These are phyloP conservation scores for Diaporthe sp. DNA, from an alignment of 2,329 filamentous ascomycete species.

Conservation along the genomic window DNA sequence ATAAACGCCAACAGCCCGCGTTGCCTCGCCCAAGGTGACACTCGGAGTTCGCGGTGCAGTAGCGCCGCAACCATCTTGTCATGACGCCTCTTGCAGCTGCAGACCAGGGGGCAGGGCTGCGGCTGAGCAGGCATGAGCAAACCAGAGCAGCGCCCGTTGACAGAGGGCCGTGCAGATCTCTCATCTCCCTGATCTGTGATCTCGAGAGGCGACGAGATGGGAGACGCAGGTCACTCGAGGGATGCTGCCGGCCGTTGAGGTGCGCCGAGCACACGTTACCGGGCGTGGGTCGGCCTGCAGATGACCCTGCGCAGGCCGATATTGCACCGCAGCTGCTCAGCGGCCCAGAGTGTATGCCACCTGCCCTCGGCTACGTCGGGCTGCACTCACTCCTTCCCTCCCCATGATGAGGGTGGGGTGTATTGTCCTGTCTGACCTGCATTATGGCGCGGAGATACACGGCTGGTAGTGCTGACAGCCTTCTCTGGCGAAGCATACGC, in stretches of 20 bases:
- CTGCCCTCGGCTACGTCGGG: background rate
- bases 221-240: background rate
- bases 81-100: slow-evolving; percentile 15
- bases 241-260: background rate
- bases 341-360: background rate
- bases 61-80: slow-evolving; percentile 20
- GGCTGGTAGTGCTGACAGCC: slow-evolving; percentile 26
- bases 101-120: slow-evolving; percentile 9
- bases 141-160: background rate
- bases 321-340: background rate
- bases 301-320: background rate
- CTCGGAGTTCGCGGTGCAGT: slow-evolving; percentile 33
- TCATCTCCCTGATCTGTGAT: slow-evolving; percentile 6
- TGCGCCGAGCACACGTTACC: slow-evolving; percentile 2
- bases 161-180: background rate
- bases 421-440: slow-evolving; percentile 19
- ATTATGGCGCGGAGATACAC: slow-evolving; percentile 10
- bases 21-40: slow-evolving; percentile 6
- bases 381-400: background rate
- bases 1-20: slow-evolving; percentile 1
- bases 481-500: slow-evolving; percentile 10
- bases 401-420: background rate
- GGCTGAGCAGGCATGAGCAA: slow-evolving; percentile 1
- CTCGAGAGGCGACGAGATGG: background rate
- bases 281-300: slow-evolving; percentile 1